phyloP scores from a whole-genome alignment of 352 stramenopile genomes.

The Pythium plurisporium region DNA sequence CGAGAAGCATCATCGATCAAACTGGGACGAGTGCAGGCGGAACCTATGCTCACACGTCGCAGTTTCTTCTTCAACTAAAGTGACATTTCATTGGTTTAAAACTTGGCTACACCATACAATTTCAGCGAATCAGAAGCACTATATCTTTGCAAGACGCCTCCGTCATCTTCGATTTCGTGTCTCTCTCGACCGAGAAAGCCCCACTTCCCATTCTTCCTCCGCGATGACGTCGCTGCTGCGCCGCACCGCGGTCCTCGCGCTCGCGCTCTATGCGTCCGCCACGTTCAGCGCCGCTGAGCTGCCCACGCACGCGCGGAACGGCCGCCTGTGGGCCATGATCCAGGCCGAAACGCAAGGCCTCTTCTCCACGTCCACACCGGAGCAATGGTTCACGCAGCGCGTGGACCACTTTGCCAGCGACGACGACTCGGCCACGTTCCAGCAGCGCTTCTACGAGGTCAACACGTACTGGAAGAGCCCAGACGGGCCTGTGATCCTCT shows the following conservation, averaged over 20 bases:
- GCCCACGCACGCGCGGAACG: conserved; percentile 37
- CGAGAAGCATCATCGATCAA: neutral
- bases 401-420: conserved; percentile 65
- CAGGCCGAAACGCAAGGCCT: conserved; percentile 45
- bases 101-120: neutral
- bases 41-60: neutral
- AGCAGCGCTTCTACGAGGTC: conserved; percentile 76
- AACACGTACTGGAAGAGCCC: conserved; percentile 52
- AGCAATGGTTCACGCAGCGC: conserved; percentile 67
- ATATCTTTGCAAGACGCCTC: neutral
- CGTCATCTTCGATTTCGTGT: too few relatives aligned
- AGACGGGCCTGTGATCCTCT: conserved; percentile 70
- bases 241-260: conserved; percentile 1
- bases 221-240: conserved; percentile 1
- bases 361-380: conserved; percentile 30
- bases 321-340: conserved; percentile 47
- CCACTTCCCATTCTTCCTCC: neutral
- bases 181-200: too few relatives aligned
- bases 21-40: neutral
- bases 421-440: conserved; percentile 36
- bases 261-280: neutral
- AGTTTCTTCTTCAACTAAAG: neutral
- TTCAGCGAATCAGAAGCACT: neutral
- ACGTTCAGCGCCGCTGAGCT: conserved; percentile 1
- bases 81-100: neutral